A percentile compares a stretch with the other conserved stretches of the same genome.
These are phyloP conservation scores for Picocystis salinarum DNA, from an alignment of 139 green algal species.

Conservation along the genomic window DNA sequence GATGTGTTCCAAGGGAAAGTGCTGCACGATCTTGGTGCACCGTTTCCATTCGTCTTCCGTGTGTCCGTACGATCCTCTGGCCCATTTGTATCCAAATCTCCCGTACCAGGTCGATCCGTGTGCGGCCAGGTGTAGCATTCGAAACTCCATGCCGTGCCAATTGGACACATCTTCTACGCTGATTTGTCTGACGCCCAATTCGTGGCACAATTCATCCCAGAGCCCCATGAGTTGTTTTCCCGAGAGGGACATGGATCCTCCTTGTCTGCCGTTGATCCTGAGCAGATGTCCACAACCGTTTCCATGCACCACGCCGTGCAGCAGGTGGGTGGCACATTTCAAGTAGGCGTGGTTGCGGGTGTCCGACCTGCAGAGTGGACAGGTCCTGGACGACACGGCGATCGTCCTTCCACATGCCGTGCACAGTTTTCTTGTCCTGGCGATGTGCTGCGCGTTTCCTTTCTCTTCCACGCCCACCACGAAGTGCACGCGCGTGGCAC, in stretches of 20 bases:
- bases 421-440: slow-evolving; percentile 1
- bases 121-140: slow-evolving; percentile 58
- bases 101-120: slow-evolving; percentile 75
- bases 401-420: too few species aligned
- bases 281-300: slow-evolving; percentile 91
- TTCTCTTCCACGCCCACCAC: not conserved
- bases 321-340: too few species aligned
- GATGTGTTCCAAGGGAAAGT: slow-evolving; percentile 5
- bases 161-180: slow-evolving; percentile 83
- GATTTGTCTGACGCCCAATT: slow-evolving; percentile 35
- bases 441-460: not conserved
- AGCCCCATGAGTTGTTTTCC: slow-evolving; percentile 69
- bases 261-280: slow-evolving; percentile 59
- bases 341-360: too few species aligned
- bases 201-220: slow-evolving; percentile 74
- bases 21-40: slow-evolving; percentile 21
- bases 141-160: slow-evolving; percentile 74
- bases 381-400: too few species aligned
- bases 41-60: slow-evolving; percentile 24
- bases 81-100: slow-evolving; percentile 78
- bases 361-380: too few species aligned
- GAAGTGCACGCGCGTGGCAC: slow-evolving; percentile 58
- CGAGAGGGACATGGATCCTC: slow-evolving; percentile 20
- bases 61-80: slow-evolving; percentile 65
- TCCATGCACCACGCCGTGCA: slow-evolving; percentile 77